A percentile compares a stretch with the other conserved stretches of the same genome.
These are phyloP conservation scores for Aureobasidium sp. DNA, from an alignment of 2,329 filamentous ascomycete species.

Conservation along the genomic window DNA sequence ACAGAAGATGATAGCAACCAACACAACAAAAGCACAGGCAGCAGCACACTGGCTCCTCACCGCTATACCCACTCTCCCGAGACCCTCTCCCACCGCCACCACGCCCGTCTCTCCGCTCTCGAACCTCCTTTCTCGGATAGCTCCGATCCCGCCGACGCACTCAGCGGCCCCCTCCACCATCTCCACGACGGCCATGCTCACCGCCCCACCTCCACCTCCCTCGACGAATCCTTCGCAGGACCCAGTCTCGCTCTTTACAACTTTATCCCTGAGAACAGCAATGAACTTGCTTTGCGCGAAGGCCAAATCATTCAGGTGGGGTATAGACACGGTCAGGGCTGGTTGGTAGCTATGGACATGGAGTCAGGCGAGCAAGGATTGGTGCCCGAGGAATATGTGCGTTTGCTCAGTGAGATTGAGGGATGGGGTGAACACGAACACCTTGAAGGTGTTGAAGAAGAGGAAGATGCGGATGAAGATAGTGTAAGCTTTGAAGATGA, in stretches of 20 bases:
- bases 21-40: neutral
- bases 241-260: conserved; percentile 94
- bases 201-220: conserved; percentile 40
- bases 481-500: neutral
- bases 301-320: conserved; percentile 96
- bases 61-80: conserved; percentile 20
- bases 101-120: conserved; percentile 1
- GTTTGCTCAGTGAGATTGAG: conserved; percentile 84
- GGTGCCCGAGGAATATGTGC: conserved; percentile 93
- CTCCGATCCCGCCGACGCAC: conserved; percentile 11
- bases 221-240: conserved; percentile 95
- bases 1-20: neutral
- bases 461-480: neutral
- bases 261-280: conserved; percentile 91
- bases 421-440: conserved; percentile 47
- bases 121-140: conserved; percentile 9
- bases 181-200: conserved; percentile 12
- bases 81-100: neutral
- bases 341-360: conserved; percentile 93
- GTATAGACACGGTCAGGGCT: conserved; percentile 91
- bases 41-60: conserved; percentile 28
- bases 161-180: neutral
- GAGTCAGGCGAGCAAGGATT: conserved; percentile 89
- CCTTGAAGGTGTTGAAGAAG: conserved; percentile 17
- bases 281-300: conserved; percentile 84